Percentiles rank a stretch among this genome's conserved stretches.
phyloP scores from a whole-genome alignment of 805 yeast species.

The Yarrowia keelungensis region DNA sequence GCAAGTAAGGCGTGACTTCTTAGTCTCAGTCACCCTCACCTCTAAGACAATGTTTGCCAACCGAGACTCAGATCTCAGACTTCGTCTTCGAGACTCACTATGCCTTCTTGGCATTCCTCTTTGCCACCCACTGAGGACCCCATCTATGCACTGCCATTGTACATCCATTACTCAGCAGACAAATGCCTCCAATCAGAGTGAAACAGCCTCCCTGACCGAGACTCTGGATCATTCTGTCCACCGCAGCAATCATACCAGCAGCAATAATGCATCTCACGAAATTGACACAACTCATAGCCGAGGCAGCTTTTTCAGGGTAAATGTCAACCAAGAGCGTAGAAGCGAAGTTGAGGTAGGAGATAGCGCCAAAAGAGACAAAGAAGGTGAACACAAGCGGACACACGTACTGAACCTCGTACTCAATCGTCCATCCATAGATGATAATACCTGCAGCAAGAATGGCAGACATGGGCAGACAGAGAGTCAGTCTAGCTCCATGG shows the following conservation, averaged over 20 bases:
- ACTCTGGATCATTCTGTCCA: conserved; percentile 62
- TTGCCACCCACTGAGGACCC: conserved; percentile 37
- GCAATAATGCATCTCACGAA: conserved; percentile 74
- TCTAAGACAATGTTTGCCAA: no score
- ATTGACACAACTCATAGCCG: conserved; percentile 77
- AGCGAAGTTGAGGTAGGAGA: conserved; percentile 49
- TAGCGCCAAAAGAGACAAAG: conserved; percentile 62
- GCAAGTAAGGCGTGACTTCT: no score
- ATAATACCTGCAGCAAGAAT: conserved; percentile 55
- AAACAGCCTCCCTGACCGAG: conserved; percentile 80
- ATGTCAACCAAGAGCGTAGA: conserved; percentile 78
- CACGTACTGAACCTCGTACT: conserved; percentile 56
- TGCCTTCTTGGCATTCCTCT: conserved; percentile 3
- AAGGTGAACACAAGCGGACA: conserved; percentile 66
- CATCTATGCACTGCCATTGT: conserved; percentile 18
- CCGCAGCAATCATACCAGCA: conserved; percentile 73
- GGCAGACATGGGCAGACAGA: conserved; percentile 55
- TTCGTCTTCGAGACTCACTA: neutral
- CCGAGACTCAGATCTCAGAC: neutral
- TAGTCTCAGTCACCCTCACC: no score
- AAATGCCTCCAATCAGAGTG: conserved; percentile 66
- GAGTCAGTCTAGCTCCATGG: conserved; percentile 60
- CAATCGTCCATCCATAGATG: conserved; percentile 77
- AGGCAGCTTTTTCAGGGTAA: conserved; percentile 71
- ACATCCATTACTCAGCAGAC: conserved; percentile 40